Evolutionary conservation across 2,329 filamentous ascomycete species (phyloP), one percentile per base, ranked within the genome.

Genomic region (Scortechinia acanthostroma): DNA sequence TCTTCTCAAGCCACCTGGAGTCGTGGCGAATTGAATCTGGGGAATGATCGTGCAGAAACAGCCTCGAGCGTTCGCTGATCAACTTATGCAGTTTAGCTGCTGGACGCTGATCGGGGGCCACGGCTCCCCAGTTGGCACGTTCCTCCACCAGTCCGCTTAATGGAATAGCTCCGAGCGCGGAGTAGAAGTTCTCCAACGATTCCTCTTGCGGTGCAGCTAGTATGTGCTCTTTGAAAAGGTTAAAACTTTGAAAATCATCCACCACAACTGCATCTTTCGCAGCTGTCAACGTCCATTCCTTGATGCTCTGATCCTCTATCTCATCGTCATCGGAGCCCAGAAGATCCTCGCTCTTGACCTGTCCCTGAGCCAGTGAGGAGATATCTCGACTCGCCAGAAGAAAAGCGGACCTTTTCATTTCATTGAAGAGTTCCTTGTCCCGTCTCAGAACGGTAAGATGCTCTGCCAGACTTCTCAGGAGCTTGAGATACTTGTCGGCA

Each of bases 151-250:
- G 64, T 23, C 70, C 70, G 44, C 77, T 80, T 6, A 88, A 63
- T 43, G 73, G 71, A 13, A 73, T 68, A 3, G 80, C 76, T 5
- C 84, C 83, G n/a, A 88, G 70, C 17, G 73, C 68, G 35, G 69
- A 57, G 58, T 88, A 88, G 48, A 88, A 80, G 4, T 74, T 70
- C 56, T 88, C 84, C 2, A 88, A 62, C 2, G 60, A 58, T 50
- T 88, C 83, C 55, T 88, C 83, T 53, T 84, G 76, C 2, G 84
- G 84, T 2, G 82, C 80, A 43, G 77, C 77, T 21, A 84, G 69
- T 37, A 88, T 68, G 49, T 71, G 74, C 43, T 77, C 69, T 50
- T 80, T 80, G 63, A 88, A 88, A 2, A 83, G 65, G 37, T 74
- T 74, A 56, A 82, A 85, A 45, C 76, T 81, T 42, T 76, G 73